Evolutionary conservation across 2,329 filamentous ascomycete genomes (phyloP), one percentile per base, ranked within the genome.

Genomic region (Ascochyta fabae): DNA sequence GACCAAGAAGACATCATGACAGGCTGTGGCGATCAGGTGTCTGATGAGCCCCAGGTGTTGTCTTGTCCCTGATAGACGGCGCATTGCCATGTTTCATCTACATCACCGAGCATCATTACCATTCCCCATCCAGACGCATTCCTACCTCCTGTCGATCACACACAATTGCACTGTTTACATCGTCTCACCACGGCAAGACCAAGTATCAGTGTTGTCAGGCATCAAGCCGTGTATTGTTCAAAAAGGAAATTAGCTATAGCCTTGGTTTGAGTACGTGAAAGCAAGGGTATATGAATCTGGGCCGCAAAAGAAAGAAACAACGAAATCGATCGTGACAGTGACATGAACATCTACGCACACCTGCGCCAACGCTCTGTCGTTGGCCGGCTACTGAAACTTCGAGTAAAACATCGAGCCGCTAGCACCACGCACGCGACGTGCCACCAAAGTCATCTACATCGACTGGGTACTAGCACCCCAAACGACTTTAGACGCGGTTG

Each of bases 261-360:
- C 54, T 53, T 57, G 48, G 29, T 52, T 10, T 44, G 54, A 29
- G 43, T 39, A 53, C 48, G 39, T 40, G 44, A 57, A 57, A 48
- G 44, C 43, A 57, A 57, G 54, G 54, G 54, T 57, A 57, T 57
- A 57, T 57, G 31, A 12, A 29, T 41, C 9, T n/a, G 27, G 43
- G 39, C 22, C 23, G 16, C 22, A 43, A 26, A 27, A 16, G 38
- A 27, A 48, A 48, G 24, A 48, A 34, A 36, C 40, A 44, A 45
- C 16, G 16, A 35, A 34, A 48, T 31, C 48, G 16, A 48, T 57
- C 54, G 48, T 57, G 48, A 57, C 54, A 52, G 54, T 56, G 47
- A 56, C 47, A 51, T 56, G 53, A 50, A 56, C 47, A 56, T 51
- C 47, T 56, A 51, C 47, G 48, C 53, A 43, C 47, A 48, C 53